Conservation (phyloP, 169 alveolate genomes). For the Eimeria tenella region DNA sequence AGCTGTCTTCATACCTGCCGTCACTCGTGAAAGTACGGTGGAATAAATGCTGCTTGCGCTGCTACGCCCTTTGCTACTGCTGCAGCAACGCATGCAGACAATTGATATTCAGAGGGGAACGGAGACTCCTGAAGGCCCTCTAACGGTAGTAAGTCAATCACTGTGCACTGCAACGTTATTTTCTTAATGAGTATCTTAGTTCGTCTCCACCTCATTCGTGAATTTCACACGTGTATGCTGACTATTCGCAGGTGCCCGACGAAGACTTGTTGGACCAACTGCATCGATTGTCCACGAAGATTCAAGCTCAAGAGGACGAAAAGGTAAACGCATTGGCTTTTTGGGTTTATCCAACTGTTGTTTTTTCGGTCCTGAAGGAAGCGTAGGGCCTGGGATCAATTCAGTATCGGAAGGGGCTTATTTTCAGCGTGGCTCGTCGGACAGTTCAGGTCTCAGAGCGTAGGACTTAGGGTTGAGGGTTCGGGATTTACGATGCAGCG, state of each 20-base stretch:
- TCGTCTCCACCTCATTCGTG: background rate
- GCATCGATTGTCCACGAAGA: constrained; percentile 38
- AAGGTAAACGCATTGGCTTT: background rate
- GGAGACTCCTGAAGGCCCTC: constrained; percentile 30
- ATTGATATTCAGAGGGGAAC: constrained; percentile 57
- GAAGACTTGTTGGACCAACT: constrained; percentile 29
- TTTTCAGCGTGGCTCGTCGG: background rate
- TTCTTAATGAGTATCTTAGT: background rate
- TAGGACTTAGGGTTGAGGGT: background rate
- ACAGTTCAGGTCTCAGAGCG: background rate
- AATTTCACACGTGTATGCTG: background rate
- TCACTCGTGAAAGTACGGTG: background rate
- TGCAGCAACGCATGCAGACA: constrained; percentile 72
- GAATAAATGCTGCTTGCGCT: background rate
- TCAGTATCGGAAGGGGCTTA: background rate
- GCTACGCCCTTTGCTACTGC: background rate
- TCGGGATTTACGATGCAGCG: constrained; percentile 8
- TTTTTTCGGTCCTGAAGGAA: no score
- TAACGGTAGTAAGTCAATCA: constrained; percentile 17
- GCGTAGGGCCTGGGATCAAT: no score
- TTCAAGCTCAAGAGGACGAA: constrained; percentile 61
- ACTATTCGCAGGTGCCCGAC: constrained; percentile 11
- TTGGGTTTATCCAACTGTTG: no score
- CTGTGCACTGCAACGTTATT: background rate
- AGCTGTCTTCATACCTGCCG: background rate